These are phyloP conservation scores for Farysia itapuensis DNA, from an alignment of 1,284 basidiomycete species.

Conservation along the genomic window DNA sequence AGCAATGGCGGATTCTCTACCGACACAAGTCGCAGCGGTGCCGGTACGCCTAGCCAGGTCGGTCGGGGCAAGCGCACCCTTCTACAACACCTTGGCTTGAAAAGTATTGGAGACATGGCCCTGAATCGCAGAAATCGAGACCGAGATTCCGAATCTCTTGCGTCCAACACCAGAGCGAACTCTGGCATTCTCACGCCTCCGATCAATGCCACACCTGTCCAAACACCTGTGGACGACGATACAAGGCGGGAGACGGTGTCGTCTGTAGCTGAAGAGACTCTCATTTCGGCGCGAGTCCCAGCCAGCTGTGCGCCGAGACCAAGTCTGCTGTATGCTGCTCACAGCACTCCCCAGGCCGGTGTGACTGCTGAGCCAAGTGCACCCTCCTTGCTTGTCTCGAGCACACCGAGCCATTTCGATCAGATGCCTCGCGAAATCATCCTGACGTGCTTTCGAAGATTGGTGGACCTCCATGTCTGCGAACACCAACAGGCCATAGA, in stretches of 20 bases:
- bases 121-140: conserved; percentile 10
- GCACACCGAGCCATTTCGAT: conserved; percentile 1
- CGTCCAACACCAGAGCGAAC: neutral
- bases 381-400: conserved; percentile 7
- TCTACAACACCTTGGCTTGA: conserved; percentile 17
- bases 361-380: conserved; percentile 8
- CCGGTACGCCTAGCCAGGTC: conserved; percentile 12
- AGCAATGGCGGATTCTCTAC: conserved; percentile 32
- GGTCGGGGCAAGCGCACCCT: conserved; percentile 7
- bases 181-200: too few species aligned
- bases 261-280: conserved; percentile 16
- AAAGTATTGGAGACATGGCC: conserved; percentile 15
- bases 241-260: conserved; percentile 14
- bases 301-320: conserved; percentile 6
- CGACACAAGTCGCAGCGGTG: conserved; percentile 12
- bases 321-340: conserved; percentile 13
- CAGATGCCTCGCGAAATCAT: conserved; percentile 29
- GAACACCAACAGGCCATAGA: conserved; percentile 12
- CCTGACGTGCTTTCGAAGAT: conserved; percentile 14
- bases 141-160: conserved; percentile 2
- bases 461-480: conserved; percentile 15
- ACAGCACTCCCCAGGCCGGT: conserved; percentile 21
- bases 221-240: neutral
- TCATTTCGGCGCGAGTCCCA: conserved; percentile 30
- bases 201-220: neutral